phyloP scores from a whole-genome alignment of 768 basidiomycete species.

The Lactarius trivialis region DNA sequence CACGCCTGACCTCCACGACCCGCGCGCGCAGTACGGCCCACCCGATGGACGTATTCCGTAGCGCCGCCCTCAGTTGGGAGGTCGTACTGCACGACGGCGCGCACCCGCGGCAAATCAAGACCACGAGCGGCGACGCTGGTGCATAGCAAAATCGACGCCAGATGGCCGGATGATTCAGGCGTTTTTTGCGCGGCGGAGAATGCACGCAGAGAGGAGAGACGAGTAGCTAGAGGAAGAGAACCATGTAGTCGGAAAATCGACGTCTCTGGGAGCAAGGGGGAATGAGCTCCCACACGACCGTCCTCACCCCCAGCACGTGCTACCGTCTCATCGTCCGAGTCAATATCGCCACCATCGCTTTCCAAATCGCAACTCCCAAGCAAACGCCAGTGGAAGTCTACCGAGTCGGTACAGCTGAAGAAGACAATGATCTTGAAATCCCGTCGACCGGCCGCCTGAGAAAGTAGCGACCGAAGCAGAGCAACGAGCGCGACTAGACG shows the following conservation, averaged over 20 bases:
- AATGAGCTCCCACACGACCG: slow-evolving; percentile 50
- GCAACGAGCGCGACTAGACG: slow-evolving; percentile 90
- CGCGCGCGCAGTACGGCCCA: slow-evolving; percentile 94
- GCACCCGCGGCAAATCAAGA: slow-evolving; percentile 89
- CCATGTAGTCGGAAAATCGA: slow-evolving; percentile 89
- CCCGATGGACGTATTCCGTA: slow-evolving; percentile 94
- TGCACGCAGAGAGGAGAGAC: slow-evolving; percentile 73
- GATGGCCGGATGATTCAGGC: slow-evolving; percentile 27
- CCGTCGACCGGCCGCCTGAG: slow-evolving; percentile 46
- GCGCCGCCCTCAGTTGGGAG: slow-evolving; percentile 95
- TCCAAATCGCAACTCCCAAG: slow-evolving; percentile 38
- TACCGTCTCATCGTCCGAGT: slow-evolving; percentile 27
- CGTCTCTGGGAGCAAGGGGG: slow-evolving; percentile 73
- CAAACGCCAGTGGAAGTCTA: slow-evolving; percentile 92
- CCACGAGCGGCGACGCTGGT: slow-evolving; percentile 99
- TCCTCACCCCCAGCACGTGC: slow-evolving; percentile 18
- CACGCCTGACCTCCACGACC: slow-evolving; percentile 95
- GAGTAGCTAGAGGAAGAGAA: slow-evolving; percentile 74
- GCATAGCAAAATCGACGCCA: slow-evolving; percentile 77
- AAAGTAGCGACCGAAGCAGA: slow-evolving; percentile 72
- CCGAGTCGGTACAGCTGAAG: slow-evolving; percentile 94
- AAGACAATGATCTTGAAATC: slow-evolving; percentile 87
- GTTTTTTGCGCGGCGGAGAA: slow-evolving; percentile 51
- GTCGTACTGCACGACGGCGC: slow-evolving; percentile 93
- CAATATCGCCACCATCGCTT: slow-evolving; percentile 15